Percentiles rank a stretch among this genome's conserved stretches.
Evolutionary conservation across 2,329 filamentous ascomycete species (phyloP).

Genomic region (Fusarium pseudograminearum): DNA sequence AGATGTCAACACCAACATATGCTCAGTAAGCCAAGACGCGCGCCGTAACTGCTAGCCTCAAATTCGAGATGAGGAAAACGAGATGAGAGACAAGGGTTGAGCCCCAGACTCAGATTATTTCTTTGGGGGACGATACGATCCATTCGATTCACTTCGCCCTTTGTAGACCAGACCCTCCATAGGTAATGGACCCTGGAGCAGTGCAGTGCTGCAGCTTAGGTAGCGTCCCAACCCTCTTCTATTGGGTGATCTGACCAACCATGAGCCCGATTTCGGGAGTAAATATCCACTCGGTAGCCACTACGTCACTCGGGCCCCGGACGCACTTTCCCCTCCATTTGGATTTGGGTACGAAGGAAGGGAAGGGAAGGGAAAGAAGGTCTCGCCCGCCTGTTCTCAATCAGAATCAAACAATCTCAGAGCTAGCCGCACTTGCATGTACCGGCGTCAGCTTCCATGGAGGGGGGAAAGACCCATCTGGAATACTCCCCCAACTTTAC

Average conservation of each 20-base stretch:
- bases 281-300: conserved; percentile 25
- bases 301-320: conserved; percentile 42
- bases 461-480: conserved; percentile 2
- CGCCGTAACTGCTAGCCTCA: conserved; percentile 15
- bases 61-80: conserved; percentile 4
- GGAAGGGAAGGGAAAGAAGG: conserved; percentile 24
- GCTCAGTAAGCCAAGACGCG: conserved; percentile 12
- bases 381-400: conserved; percentile 19
- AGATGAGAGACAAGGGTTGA: conserved; percentile 28
- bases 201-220: conserved; percentile 12
- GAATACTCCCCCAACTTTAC: conserved; percentile 1
- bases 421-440: conserved; percentile 32
- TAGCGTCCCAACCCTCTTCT: conserved; percentile 4
- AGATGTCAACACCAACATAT: conserved; percentile 20
- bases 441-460: conserved; percentile 23
- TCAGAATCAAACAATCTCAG: conserved; percentile 20
- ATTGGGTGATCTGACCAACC: conserved; percentile 27
- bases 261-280: conserved; percentile 31
- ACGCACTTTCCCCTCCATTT: conserved; percentile 29
- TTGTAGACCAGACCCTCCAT: conserved; percentile 7
- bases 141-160: conserved; percentile 1
- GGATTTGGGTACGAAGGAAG: conserved; percentile 11
- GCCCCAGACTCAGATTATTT: conserved; percentile 12
- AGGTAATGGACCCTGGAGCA: conserved; percentile 32
- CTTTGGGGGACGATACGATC: conserved; percentile 9